These are phyloP conservation scores for Malassezia sympodialis DNA, from an alignment of 1,284 basidiomycete genomes.

Conservation along the genomic window DNA sequence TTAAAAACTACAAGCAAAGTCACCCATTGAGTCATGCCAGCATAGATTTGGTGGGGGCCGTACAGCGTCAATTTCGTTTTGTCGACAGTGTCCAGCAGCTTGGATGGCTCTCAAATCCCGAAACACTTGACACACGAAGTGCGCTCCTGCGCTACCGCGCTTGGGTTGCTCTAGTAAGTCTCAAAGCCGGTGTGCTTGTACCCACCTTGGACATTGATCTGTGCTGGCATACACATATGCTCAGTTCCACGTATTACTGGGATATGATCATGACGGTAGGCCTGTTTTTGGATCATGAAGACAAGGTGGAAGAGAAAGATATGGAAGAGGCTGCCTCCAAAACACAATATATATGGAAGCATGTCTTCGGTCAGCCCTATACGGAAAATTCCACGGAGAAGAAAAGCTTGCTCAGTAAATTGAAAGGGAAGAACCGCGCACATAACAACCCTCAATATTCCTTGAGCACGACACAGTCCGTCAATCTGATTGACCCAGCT, in stretches of 20 bases:
- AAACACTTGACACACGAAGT: not conserved
- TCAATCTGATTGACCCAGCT: not conserved
- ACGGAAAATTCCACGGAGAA: not conserved
- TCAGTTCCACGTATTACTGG: constrained; percentile 20
- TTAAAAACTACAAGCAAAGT: not conserved
- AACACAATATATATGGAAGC: not conserved
- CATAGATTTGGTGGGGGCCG: not conserved
- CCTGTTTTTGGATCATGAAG: constrained; percentile 29
- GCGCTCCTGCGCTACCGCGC: constrained; percentile 21
- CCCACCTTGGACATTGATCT: constrained; percentile 40
- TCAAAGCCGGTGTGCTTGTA: constrained; percentile 14
- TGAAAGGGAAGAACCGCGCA: not conserved
- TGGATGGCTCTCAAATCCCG: not conserved
- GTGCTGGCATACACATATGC: constrained; percentile 35
- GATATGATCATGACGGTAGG: constrained; percentile 23
- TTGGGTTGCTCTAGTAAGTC: constrained; percentile 23
- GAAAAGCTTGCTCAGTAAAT: not conserved
- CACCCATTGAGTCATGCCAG: not conserved
- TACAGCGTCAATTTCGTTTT: not conserved
- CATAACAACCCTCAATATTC: not conserved
- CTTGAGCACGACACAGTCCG: not conserved
- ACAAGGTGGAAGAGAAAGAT: not conserved
- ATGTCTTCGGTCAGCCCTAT: not conserved
- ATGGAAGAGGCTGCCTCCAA: not conserved
- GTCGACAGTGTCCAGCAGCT: not conserved